Conservation (phyloP, 257 asterid genomes). For the Ballota nigra region DNA sequence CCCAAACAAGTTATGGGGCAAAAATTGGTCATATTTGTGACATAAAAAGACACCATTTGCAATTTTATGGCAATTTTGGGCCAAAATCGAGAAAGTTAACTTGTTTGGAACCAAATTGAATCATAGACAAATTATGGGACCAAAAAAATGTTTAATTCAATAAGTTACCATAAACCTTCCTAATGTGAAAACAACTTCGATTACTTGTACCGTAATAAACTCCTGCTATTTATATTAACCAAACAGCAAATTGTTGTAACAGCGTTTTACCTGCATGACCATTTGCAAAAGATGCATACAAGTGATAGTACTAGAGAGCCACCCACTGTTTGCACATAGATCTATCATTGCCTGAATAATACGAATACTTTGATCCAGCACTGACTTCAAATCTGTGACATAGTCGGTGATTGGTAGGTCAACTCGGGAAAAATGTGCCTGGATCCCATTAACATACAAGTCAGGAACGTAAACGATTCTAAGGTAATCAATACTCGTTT, state of each 20-base stretch:
- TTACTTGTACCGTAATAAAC: not conserved
- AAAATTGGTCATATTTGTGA: too few species aligned
- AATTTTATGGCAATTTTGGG: too few species aligned
- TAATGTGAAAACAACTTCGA: not conserved
- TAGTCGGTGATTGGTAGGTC: conserved; percentile 89
- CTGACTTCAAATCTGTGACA: conserved; percentile 88
- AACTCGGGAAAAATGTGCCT: conserved; percentile 92
- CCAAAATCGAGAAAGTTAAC: too few species aligned
- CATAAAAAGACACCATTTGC: too few species aligned
- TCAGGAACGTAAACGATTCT: conserved; percentile 14
- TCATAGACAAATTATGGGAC: too few species aligned
- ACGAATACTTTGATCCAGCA: conserved; percentile 95
- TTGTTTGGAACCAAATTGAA: too few species aligned
- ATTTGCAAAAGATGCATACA: conserved; percentile 95
- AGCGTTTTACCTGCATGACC: conserved; percentile 89
- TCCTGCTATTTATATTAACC: not conserved
- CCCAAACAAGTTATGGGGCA: too few species aligned
- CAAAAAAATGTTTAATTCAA: too few species aligned
- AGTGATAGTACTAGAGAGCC: conserved; percentile 87
- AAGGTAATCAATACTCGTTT: conserved; percentile 11
- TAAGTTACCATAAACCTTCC: not conserved
- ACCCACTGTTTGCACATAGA: conserved; percentile 95
- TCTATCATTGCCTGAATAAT: conserved; percentile 98
- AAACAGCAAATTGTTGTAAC: conserved; percentile 8
- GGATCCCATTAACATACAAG: conserved; percentile 30